These are phyloP conservation scores for Thielaviopsis euricoi DNA, from an alignment of 2,329 filamentous ascomycete species.

Conservation along the genomic window DNA sequence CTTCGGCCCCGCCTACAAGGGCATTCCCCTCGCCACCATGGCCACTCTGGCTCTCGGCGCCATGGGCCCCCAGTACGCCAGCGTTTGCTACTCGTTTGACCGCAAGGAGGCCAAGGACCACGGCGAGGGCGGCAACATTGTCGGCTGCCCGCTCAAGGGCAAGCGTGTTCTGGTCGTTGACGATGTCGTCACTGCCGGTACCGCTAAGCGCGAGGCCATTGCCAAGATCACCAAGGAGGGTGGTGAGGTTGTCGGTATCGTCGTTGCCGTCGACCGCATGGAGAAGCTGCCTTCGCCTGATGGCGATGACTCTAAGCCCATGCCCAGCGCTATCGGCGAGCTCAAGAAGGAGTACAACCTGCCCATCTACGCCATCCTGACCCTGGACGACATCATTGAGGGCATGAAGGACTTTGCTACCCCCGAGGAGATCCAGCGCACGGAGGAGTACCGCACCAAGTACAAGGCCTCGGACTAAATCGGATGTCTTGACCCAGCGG, in stretches of 20 bases:
- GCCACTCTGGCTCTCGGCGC: conserved; percentile 60
- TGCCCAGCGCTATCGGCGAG: conserved; percentile 71
- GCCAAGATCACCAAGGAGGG: conserved; percentile 76
- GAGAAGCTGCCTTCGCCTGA: conserved; percentile 57
- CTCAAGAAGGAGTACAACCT: conserved; percentile 69
- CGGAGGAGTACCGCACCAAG: conserved; percentile 56
- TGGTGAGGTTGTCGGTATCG: conserved; percentile 68
- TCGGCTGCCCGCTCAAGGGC: conserved; percentile 70
- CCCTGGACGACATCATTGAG: conserved; percentile 65
- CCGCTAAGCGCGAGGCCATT: conserved; percentile 83
- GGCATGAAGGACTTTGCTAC: conserved; percentile 47
- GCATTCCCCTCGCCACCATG: conserved; percentile 73
- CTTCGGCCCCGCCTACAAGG: conserved; percentile 93
- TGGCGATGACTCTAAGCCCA: conserved; percentile 49
- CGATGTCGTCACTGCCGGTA: conserved; percentile 92
- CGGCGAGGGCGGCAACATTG: conserved; percentile 85
- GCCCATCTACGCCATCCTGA: conserved; percentile 70
- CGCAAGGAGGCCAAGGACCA: conserved; percentile 94
- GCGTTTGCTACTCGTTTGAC: conserved; percentile 76
- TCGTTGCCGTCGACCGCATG: conserved; percentile 76
- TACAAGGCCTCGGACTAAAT: conserved; percentile 39
- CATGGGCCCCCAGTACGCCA: conserved; percentile 49
- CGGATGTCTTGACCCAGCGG: not conserved
- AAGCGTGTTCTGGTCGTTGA: conserved; percentile 83
- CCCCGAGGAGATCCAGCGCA: conserved; percentile 44